Conservation (phyloP, 139 green algal species). For the Microglena sp. region DNA sequence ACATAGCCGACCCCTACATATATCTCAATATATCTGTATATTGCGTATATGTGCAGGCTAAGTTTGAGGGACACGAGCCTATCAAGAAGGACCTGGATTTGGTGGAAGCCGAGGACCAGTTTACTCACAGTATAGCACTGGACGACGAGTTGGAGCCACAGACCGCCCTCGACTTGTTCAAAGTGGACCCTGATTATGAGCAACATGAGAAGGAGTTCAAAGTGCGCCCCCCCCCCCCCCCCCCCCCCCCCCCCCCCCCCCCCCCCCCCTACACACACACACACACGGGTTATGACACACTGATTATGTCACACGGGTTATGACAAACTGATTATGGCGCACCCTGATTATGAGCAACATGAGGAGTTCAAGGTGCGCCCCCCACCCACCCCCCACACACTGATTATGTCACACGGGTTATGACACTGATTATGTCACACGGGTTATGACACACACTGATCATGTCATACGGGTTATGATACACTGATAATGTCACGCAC, state of each 20-base stretch:
- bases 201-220: slow-evolving; percentile 73
- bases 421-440: too few relatives aligned
- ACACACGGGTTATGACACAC: too few relatives aligned
- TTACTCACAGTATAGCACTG: slow-evolving; percentile 80
- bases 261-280: neutral
- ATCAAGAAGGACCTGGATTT: slow-evolving; percentile 80
- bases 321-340: neutral
- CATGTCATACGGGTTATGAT: too few relatives aligned
- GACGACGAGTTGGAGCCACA: slow-evolving; percentile 48
- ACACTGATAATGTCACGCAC: too few relatives aligned
- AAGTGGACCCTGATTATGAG: slow-evolving; percentile 66
- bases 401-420: too few relatives aligned
- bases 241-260: too few relatives aligned
- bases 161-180: slow-evolving; percentile 85
- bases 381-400: neutral
- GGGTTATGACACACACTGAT: too few relatives aligned
- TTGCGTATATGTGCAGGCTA: too few relatives aligned
- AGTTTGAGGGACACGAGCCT: neutral
- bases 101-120: slow-evolving; percentile 91
- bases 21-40: too few relatives aligned
- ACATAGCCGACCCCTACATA: too few relatives aligned
- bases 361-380: neutral
- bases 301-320: neutral
- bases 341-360: neutral
- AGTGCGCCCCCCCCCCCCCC: neutral